Evolutionary conservation across 169 alveolate species (phyloP).

Genomic region (Cardiosporidium cionae): DNA sequence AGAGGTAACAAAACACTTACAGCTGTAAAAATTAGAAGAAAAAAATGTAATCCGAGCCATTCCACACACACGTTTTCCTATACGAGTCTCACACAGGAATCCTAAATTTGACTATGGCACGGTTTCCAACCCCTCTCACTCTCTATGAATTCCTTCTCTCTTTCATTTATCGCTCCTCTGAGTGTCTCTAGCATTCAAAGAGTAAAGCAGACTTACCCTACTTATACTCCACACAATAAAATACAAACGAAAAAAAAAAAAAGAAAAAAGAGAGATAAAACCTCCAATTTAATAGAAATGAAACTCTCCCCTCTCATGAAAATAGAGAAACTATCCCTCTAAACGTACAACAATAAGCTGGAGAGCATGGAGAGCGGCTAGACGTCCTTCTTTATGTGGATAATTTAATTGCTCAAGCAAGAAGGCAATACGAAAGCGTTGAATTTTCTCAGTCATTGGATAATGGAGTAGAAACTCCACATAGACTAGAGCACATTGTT

Average conservation of each 20-base stretch:
- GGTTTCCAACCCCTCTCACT: too few species aligned
- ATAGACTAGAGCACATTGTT: constrained; percentile 25
- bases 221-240: neutral
- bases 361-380: constrained; percentile 20
- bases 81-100: neutral
- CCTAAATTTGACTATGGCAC: too few species aligned
- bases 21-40: too few species aligned
- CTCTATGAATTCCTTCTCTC: too few species aligned
- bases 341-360: too few species aligned
- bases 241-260: neutral
- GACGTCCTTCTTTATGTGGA: constrained; percentile 23
- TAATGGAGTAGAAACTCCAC: constrained; percentile 28
- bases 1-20: neutral
- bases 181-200: neutral
- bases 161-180: neutral
- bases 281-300: too few species aligned
- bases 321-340: too few species aligned
- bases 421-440: constrained; percentile 29
- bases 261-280: neutral
- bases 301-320: too few species aligned
- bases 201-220: neutral
- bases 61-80: neutral
- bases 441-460: constrained; percentile 32
- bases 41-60: too few species aligned
- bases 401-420: constrained; percentile 16